Evolutionary conservation across 2,329 filamentous ascomycete species (phyloP).

Genomic region (Colletotrichum echinochloae): DNA sequence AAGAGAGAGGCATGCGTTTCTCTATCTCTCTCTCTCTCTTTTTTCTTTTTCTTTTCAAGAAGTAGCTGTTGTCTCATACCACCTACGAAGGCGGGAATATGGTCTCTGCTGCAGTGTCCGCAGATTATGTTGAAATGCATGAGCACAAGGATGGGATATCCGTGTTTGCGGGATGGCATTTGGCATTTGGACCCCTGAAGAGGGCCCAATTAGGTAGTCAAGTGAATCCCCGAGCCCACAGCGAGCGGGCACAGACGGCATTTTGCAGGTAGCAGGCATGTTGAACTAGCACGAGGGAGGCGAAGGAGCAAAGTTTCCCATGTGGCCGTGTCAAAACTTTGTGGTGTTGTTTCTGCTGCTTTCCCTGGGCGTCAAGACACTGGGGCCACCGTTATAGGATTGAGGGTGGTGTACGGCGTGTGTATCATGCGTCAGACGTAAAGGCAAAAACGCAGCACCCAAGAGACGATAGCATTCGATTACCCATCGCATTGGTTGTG

Average conservation of each 20-base stretch:
- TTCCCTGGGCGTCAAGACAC: constrained; percentile 16
- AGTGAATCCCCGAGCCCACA: not conserved
- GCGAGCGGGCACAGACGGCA: not conserved
- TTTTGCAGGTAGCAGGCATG: constrained; percentile 11
- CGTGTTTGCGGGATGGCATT: constrained; percentile 31
- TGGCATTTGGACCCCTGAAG: constrained; percentile 23
- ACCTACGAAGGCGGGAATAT: not conserved
- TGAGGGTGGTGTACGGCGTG: constrained; percentile 2
- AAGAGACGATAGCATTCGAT: constrained; percentile 1
- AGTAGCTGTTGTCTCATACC: not conserved
- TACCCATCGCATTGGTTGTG: not conserved
- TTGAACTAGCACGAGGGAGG: constrained; percentile 9
- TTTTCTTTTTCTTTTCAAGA: no score
- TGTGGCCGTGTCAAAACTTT: constrained; percentile 33
- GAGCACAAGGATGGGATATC: constrained; percentile 31
- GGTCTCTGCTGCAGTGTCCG: constrained; percentile 17
- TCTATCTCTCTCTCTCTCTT: no score
- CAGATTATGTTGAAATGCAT: constrained; percentile 1
- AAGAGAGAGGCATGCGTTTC: not conserved
- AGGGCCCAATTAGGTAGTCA: not conserved
- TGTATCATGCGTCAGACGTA: constrained; percentile 13
- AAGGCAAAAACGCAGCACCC: constrained; percentile 14
- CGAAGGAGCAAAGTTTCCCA: constrained; percentile 28
- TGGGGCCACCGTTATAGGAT: not conserved
- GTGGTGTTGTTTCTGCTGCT: constrained; percentile 26